Evolutionary conservation across 2,329 filamentous ascomycete species (phyloP).

Genomic region (Epichloe bromicola): DNA sequence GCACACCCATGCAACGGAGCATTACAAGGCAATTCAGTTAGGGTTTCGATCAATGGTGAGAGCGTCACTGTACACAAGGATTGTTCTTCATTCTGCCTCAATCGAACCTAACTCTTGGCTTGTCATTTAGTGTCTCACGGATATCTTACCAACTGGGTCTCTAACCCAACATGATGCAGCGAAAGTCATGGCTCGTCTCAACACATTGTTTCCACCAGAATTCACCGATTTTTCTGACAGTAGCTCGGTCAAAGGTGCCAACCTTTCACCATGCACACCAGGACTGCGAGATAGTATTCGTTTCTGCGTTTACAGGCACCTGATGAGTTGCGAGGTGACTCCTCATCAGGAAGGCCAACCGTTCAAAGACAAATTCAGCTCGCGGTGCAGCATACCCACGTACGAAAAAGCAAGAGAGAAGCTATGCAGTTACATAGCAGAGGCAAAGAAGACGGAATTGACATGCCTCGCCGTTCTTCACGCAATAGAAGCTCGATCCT

Average conservation of each 20-base stretch:
- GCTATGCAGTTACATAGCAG: conserved; percentile 19
- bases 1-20: conserved; percentile 14
- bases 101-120: neutral
- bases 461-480: conserved; percentile 15
- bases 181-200: conserved; percentile 21
- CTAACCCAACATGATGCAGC: conserved; percentile 6
- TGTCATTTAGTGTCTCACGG: neutral
- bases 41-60: conserved; percentile 22
- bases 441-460: conserved; percentile 21
- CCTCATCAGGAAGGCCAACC: conserved; percentile 10
- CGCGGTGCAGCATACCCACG: conserved; percentile 19
- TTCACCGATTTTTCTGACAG: conserved; percentile 9
- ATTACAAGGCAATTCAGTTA: conserved; percentile 19
- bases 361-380: conserved; percentile 19
- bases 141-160: conserved; percentile 2
- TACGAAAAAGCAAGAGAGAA: conserved; percentile 17
- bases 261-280: conserved; percentile 17
- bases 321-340: conserved; percentile 15
- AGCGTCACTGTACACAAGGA: neutral
- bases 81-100: neutral
- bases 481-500: conserved; percentile 6
- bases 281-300: conserved; percentile 22
- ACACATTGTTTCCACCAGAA: conserved; percentile 21
- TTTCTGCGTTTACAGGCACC: conserved; percentile 21
- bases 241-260: conserved; percentile 9